These are phyloP conservation scores for Clitopilus hobsonii DNA, from an alignment of 768 basidiomycete species.

Conservation along the genomic window DNA sequence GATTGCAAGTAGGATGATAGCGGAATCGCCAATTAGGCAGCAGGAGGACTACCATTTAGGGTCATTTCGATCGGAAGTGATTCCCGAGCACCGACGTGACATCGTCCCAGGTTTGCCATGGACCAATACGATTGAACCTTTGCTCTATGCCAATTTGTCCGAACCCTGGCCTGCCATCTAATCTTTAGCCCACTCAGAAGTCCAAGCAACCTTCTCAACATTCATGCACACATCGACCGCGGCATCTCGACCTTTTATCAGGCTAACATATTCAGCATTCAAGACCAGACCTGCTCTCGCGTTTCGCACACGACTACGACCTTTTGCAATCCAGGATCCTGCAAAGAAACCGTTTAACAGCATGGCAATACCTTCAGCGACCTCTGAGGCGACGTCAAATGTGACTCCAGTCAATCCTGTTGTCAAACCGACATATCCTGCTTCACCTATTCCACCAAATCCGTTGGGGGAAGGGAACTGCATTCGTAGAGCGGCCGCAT, in stretches of 20 bases:
- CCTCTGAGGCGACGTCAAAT: background rate
- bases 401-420: background rate
- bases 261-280: background rate
- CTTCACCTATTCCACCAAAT: slow-evolving; percentile 58
- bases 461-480: slow-evolving; percentile 65
- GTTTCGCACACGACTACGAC: background rate
- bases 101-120: background rate
- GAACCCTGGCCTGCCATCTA: background rate
- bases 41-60: background rate
- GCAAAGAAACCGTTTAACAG: background rate
- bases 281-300: background rate
- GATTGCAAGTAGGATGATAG: background rate
- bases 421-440: slow-evolving; percentile 27
- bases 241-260: background rate
- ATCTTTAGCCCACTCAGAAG: background rate
- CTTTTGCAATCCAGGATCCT: background rate
- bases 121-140: background rate
- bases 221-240: background rate
- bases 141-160: background rate
- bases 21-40: background rate
- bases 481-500: slow-evolving; percentile 70
- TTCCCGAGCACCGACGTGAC: background rate
- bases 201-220: background rate
- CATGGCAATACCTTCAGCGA: background rate
- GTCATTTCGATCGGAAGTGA: background rate